A percentile compares a stretch with the other conserved stretches of the same genome.
Evolutionary conservation across 805 yeast species (phyloP).

Genomic region (Komagataella mondaviorum): DNA sequence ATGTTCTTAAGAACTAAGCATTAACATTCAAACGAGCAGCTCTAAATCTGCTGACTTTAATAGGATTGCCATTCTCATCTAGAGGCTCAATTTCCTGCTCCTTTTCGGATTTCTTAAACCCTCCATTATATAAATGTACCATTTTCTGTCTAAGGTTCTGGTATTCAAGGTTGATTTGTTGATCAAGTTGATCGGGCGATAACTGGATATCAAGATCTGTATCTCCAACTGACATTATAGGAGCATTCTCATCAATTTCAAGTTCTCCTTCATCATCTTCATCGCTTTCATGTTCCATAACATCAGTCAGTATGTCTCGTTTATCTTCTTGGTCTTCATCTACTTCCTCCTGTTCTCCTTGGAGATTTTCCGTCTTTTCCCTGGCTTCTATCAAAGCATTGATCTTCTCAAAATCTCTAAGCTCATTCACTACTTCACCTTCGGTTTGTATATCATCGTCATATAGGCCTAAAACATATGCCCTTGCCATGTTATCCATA

Average conservation of each 20-base stretch:
- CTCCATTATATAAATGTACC: conserved; percentile 30
- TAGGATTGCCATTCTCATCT: conserved; percentile 47
- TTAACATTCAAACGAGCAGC: conserved; percentile 23
- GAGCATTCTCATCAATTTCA: conserved; percentile 26
- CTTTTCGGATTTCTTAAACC: conserved; percentile 28
- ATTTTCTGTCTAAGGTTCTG: conserved; percentile 36
- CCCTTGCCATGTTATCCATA: conserved; percentile 44
- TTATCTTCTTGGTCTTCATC: conserved; percentile 15
- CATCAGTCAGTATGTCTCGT: background rate
- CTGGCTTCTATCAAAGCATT: conserved; percentile 31
- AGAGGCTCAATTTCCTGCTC: conserved; percentile 55
- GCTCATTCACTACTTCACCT: conserved; percentile 39
- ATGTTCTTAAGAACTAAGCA: background rate
- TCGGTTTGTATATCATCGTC: conserved; percentile 45
- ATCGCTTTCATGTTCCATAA: conserved; percentile 13
- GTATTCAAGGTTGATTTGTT: conserved; percentile 42
- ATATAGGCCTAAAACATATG: conserved; percentile 44
- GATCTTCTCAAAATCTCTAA: conserved; percentile 39
- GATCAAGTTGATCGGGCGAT: conserved; percentile 22
- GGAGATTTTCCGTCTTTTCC: conserved; percentile 8
- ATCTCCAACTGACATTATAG: conserved; percentile 10
- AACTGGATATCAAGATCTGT: conserved; percentile 16
- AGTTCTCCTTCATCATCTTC: conserved; percentile 23
- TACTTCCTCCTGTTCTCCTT: conserved; percentile 9
- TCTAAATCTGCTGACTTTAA: conserved; percentile 54